Percentiles rank a stretch among this genome's conserved stretches.
Evolutionary conservation across 2,329 filamentous ascomycete species (phyloP).

Genomic region (Corinectria fuckeliana): DNA sequence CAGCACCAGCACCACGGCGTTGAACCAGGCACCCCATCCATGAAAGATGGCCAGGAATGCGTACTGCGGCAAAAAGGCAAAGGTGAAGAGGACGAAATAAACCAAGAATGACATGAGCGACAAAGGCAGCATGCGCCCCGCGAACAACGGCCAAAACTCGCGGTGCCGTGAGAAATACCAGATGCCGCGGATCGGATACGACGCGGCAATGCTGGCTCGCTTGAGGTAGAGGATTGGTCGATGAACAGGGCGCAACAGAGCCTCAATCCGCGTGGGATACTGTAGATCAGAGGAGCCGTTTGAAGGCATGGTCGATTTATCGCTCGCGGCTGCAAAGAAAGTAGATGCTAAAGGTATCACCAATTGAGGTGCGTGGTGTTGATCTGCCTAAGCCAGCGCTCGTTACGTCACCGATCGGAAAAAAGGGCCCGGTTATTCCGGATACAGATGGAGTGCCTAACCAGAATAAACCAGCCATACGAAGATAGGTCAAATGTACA

Average conservation of each 20-base stretch:
- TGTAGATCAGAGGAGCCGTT: constrained; percentile 14
- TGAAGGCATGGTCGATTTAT: constrained; percentile 26
- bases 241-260: constrained; percentile 36
- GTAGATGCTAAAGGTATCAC: constrained; percentile 22
- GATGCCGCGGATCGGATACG: constrained; percentile 73
- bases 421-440: constrained; percentile 7
- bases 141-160: constrained; percentile 83
- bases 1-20: constrained; percentile 85
- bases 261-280: constrained; percentile 23
- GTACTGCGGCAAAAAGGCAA: constrained; percentile 87
- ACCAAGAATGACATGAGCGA: constrained; percentile 83
- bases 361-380: background rate
- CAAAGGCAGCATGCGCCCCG: constrained; percentile 78
- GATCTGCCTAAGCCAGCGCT: constrained; percentile 15
- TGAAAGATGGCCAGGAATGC: constrained; percentile 91
- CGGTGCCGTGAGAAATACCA: constrained; percentile 80
- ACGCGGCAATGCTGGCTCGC: constrained; percentile 54
- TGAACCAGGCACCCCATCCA: constrained; percentile 86
- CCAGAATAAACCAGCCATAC: background rate
- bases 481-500: background rate
- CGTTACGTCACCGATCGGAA: constrained; percentile 21
- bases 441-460: background rate
- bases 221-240: constrained; percentile 51
- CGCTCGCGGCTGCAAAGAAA: background rate
- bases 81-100: constrained; percentile 85